Percentiles rank a stretch among this genome's conserved stretches.
Evolutionary conservation across 1,139 yeast genomes (phyloP).

Genomic region (Oligophagozyma castellii): DNA sequence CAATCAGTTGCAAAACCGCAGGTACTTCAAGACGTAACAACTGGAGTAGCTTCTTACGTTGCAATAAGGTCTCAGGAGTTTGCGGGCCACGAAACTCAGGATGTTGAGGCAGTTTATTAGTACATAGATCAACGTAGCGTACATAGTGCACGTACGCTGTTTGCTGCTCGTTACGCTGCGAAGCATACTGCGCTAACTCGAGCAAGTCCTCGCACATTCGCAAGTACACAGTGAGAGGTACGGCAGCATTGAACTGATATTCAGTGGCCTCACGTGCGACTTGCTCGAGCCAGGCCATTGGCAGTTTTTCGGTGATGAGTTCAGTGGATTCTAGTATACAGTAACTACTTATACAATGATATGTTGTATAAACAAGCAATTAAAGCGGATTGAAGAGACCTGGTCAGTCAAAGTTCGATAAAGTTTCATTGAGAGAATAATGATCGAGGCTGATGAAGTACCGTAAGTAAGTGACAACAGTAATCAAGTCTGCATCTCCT

Average conservation of each 20-base stretch:
- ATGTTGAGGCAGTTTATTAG: slow-evolving; percentile 20
- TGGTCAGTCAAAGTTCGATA: no score
- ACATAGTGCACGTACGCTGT: slow-evolving; percentile 18
- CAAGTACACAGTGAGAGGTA: slow-evolving; percentile 20
- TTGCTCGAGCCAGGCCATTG: no score
- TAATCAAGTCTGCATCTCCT: background rate
- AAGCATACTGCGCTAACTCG: slow-evolving; percentile 19
- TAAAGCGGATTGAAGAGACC: no score
- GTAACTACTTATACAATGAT: no score
- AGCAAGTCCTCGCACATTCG: slow-evolving; percentile 20
- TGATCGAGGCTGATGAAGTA: background rate
- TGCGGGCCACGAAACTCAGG: slow-evolving; percentile 9
- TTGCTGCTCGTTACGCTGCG: slow-evolving; percentile 13
- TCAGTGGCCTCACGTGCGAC: slow-evolving; percentile 18
- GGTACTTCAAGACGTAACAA: slow-evolving; percentile 22
- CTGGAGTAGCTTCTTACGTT: slow-evolving; percentile 16
- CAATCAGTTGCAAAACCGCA: slow-evolving; percentile 17
- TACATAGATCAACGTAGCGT: slow-evolving; percentile 21
- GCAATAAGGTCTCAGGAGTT: no score
- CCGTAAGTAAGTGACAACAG: background rate
- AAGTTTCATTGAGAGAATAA: slow-evolving; percentile 5
- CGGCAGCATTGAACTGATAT: slow-evolving; percentile 17
- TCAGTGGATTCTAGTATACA: no score
- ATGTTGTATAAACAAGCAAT: no score
- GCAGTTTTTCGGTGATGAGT: no score